Percentiles rank a stretch among this genome's conserved stretches.
Conservation (phyloP, 2,329 filamentous ascomycete species). For the Aspergillus uvarum region DNA sequence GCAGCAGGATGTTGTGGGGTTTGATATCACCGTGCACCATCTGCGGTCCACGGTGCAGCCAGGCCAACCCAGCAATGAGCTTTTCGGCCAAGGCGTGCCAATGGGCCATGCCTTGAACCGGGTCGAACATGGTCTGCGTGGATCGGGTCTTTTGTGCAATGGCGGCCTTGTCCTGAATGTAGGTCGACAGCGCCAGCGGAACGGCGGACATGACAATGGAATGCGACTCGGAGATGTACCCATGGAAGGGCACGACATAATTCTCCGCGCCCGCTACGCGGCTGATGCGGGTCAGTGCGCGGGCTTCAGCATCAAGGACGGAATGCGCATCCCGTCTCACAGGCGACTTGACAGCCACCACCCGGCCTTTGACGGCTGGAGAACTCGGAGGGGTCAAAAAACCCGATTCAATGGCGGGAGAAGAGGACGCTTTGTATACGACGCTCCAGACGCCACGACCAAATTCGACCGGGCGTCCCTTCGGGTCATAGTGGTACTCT, state of each 20-base stretch:
- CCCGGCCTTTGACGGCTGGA: constrained; percentile 28
- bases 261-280: constrained; percentile 31
- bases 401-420: constrained; percentile 11
- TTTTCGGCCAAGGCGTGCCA: constrained; percentile 45
- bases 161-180: constrained; percentile 39
- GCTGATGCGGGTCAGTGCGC: constrained; percentile 42
- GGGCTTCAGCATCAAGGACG: constrained; percentile 45
- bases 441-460: constrained; percentile 50
- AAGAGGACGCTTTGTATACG: constrained; percentile 45
- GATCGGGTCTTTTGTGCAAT: constrained; percentile 32
- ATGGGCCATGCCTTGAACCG: constrained; percentile 40
- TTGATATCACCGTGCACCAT: constrained; percentile 52
- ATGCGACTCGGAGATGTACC: constrained; percentile 39
- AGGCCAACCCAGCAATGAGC: constrained; percentile 44
- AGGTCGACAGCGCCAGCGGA: constrained; percentile 43
- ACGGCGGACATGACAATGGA: constrained; percentile 48
- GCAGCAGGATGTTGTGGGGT: constrained; percentile 47
- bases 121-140: constrained; percentile 47
- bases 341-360: constrained; percentile 49
- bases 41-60: constrained; percentile 42
- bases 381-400: constrained; percentile 38
- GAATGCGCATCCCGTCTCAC: constrained; percentile 40
- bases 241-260: constrained; percentile 48
- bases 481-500: constrained; percentile 30
- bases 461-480: constrained; percentile 38